These are phyloP conservation scores for Fusarium chaquense DNA, from an alignment of 2,329 filamentous ascomycete genomes.

Conservation along the genomic window DNA sequence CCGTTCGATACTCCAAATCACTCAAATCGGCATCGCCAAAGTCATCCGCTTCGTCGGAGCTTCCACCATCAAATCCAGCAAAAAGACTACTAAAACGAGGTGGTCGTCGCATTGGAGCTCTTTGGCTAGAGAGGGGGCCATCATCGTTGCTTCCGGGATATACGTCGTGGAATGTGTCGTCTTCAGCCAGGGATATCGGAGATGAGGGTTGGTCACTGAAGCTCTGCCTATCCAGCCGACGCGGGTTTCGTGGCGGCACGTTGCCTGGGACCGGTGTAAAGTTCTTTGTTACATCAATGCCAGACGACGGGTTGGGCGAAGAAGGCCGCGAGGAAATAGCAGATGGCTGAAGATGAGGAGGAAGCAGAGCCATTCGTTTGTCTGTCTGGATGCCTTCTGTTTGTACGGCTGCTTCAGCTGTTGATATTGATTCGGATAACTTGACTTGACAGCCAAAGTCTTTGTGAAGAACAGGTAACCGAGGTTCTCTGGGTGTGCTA, in stretches of 20 bases:
- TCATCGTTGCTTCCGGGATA: conserved; percentile 87
- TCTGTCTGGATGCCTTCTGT: conserved; percentile 93
- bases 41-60: conserved; percentile 74
- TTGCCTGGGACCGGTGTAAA: conserved; percentile 66
- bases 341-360: conserved; percentile 82
- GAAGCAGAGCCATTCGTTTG: conserved; percentile 78
- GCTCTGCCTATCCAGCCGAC: conserved; percentile 63
- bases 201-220: conserved; percentile 64
- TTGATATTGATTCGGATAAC: conserved; percentile 44
- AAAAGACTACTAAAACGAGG: conserved; percentile 87
- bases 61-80: conserved; percentile 81
- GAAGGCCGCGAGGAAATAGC: conserved; percentile 73
- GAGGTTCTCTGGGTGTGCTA: conserved; percentile 78
- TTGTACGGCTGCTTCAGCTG: conserved; percentile 68
- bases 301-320: conserved; percentile 61
- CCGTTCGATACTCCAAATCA: conserved; percentile 76
- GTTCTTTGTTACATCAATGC: conserved; percentile 52
- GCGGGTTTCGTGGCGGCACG: conserved; percentile 70
- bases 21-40: conserved; percentile 71
- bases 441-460: conserved; percentile 86
- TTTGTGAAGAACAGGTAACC: conserved; percentile 84
- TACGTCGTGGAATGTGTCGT: conserved; percentile 65
- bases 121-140: conserved; percentile 73
- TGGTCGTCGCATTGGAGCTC: conserved; percentile 73
- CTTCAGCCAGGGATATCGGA: conserved; percentile 55